Percentiles rank a stretch among this genome's conserved stretches.
These are phyloP conservation scores for Cornus florida DNA, from an alignment of 148 eudicot species.

Conservation along the genomic window DNA sequence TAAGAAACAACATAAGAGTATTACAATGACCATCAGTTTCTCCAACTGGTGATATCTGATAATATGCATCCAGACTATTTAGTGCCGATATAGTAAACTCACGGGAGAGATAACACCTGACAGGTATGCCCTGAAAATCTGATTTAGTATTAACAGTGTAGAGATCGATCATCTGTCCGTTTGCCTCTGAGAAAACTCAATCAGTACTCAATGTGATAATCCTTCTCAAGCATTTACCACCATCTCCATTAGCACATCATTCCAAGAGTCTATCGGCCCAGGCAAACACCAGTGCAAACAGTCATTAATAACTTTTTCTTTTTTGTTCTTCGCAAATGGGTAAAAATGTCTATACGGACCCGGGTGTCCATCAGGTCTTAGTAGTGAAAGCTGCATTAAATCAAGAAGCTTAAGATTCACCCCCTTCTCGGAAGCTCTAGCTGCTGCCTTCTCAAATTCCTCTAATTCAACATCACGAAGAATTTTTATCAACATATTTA, in stretches of 20 bases:
- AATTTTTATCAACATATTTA: constrained; percentile 37
- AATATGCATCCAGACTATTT: background rate
- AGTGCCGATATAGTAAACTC: background rate
- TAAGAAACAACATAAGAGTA: background rate
- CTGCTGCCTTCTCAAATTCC: constrained; percentile 48
- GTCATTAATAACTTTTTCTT: constrained; percentile 40
- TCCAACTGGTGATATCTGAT: background rate
- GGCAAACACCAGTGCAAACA: constrained; percentile 96
- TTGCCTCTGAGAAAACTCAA: background rate
- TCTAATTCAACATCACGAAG: constrained; percentile 65
- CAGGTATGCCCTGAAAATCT: background rate
- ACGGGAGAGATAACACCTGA: background rate
- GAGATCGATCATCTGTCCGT: background rate
- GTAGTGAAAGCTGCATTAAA: constrained; percentile 53
- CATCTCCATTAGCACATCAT: constrained; percentile 73
- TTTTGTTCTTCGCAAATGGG: constrained; percentile 47
- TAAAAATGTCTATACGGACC: constrained; percentile 62
- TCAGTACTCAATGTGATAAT: background rate
- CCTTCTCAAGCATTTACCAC: constrained; percentile 35
- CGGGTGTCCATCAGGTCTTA: constrained; percentile 89
- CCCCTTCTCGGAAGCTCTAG: constrained; percentile 50
- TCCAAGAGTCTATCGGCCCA: constrained; percentile 91
- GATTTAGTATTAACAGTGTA: background rate
- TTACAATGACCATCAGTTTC: background rate
- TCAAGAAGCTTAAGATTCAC: constrained; percentile 60